Evolutionary conservation across 2,329 filamentous ascomycete species (phyloP).

Genomic region (Pestalotiopsis sp.): DNA sequence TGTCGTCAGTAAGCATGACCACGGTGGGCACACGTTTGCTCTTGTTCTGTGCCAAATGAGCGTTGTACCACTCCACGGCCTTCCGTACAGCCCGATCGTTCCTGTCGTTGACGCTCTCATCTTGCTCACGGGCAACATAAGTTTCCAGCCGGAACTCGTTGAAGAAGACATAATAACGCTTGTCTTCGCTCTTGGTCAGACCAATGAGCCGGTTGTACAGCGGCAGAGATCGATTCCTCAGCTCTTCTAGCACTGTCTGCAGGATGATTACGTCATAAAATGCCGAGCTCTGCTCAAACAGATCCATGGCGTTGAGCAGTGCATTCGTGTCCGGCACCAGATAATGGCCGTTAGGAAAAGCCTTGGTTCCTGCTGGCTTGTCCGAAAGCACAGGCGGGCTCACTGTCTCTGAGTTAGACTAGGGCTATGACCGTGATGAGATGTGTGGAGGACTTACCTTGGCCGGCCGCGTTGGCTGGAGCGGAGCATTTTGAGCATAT

Average conservation of each 20-base stretch:
- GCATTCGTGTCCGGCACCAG: slow-evolving; percentile 96
- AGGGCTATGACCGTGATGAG: slow-evolving; percentile 2
- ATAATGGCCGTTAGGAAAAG: slow-evolving; percentile 88
- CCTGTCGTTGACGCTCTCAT: slow-evolving; percentile 92
- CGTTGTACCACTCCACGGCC: slow-evolving; percentile 87
- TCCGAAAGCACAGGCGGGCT: slow-evolving; percentile 87
- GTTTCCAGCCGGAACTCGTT: slow-evolving; percentile 97
- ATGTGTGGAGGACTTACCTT: slow-evolving; percentile 54
- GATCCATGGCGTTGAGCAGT: slow-evolving; percentile 91
- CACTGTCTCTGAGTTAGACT: slow-evolving; percentile 48
- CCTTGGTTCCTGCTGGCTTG: slow-evolving; percentile 80
- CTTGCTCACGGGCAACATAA: slow-evolving; percentile 72
- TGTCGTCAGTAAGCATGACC: slow-evolving; percentile 94
- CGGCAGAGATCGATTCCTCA: slow-evolving; percentile 90
- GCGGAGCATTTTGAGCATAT: slow-evolving; percentile 82
- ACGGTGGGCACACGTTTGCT: slow-evolving; percentile 70
- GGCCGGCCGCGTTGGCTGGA: slow-evolving; percentile 77
- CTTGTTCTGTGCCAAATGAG: slow-evolving; percentile 73
- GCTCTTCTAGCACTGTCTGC: slow-evolving; percentile 94
- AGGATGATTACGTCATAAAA: slow-evolving; percentile 98
- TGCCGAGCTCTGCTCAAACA: slow-evolving; percentile 88
- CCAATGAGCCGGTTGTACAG: slow-evolving; percentile 92
- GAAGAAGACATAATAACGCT: slow-evolving; percentile 98
- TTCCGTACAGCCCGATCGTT: slow-evolving; percentile 90
- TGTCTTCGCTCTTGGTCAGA: slow-evolving; percentile 92